Percentiles rank a stretch among this genome's conserved stretches.
These are phyloP conservation scores for Hypoxylon lienhwacheense DNA, from an alignment of 495 filamentous ascomycete genomes.

Conservation along the genomic window DNA sequence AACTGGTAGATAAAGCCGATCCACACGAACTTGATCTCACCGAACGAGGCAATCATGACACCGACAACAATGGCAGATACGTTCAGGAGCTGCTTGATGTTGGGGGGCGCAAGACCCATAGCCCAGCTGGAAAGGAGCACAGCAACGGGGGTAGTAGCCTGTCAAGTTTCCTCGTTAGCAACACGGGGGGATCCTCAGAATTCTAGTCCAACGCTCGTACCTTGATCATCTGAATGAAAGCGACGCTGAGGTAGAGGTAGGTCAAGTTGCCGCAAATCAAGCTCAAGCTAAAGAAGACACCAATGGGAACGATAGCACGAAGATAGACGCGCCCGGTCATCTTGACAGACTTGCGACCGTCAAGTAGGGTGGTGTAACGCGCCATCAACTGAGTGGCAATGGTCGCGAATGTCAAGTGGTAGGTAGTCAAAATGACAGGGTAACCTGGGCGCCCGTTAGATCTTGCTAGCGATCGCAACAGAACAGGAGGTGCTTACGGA, in stretches of 20 bases:
- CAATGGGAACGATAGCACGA: constrained; percentile 89
- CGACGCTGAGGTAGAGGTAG: constrained; percentile 87
- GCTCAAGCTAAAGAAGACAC: constrained; percentile 88
- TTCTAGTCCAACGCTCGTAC: constrained; percentile 11
- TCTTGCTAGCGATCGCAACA: constrained; percentile 7
- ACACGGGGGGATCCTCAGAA: not conserved
- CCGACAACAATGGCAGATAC: constrained; percentile 87
- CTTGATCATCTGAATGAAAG: constrained; percentile 99
- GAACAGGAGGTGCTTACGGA: constrained; percentile 63
- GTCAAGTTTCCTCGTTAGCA: constrained; percentile 33
- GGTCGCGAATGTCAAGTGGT: constrained; percentile 87
- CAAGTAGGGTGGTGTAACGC: constrained; percentile 79
- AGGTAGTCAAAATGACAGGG: constrained; percentile 84
- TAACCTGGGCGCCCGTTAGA: constrained; percentile 51
- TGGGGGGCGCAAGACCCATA: constrained; percentile 74
- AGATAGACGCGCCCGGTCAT: constrained; percentile 93
- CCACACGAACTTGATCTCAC: constrained; percentile 89
- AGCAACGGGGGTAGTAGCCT: constrained; percentile 90
- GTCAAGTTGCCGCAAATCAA: constrained; percentile 94
- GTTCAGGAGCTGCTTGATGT: constrained; percentile 78
- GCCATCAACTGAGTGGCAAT: constrained; percentile 89
- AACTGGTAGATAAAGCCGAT: constrained; percentile 86
- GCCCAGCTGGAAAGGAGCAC: constrained; percentile 84
- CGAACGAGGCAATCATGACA: constrained; percentile 86
- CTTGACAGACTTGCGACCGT: constrained; percentile 86